phyloP scores from a whole-genome alignment of 2,329 filamentous ascomycete genomes.

The Monosporascus sp. region DNA sequence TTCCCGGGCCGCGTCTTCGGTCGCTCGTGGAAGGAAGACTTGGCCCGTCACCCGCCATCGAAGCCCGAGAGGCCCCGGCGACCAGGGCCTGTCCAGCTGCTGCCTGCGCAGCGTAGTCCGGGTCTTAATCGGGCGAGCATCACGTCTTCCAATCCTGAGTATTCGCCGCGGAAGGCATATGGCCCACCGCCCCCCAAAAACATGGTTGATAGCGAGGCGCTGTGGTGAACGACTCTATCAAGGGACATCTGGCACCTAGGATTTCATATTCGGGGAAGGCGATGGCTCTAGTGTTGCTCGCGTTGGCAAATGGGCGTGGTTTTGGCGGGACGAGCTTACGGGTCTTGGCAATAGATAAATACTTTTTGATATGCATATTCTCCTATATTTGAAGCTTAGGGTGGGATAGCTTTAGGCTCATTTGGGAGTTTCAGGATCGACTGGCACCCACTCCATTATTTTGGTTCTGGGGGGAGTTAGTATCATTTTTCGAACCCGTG shows the following conservation, averaged over 20 bases:
- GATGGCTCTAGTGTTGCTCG: neutral
- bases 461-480: no score
- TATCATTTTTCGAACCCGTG: no score
- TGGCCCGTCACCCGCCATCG: neutral
- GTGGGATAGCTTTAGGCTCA: no score
- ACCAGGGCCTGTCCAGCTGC: slow-evolving; percentile 13
- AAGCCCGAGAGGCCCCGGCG: slow-evolving; percentile 10
- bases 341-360: no score
- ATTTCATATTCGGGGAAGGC: neutral
- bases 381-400: no score
- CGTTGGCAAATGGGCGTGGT: no score
- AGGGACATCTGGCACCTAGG: neutral
- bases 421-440: no score
- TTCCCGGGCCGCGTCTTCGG: slow-evolving; percentile 23
- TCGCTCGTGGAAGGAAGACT: slow-evolving; percentile 9
- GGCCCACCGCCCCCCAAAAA: slow-evolving; percentile 6
- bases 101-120: slow-evolving; percentile 9
- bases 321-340: no score
- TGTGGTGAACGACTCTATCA: slow-evolving; percentile 18
- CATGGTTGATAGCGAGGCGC: slow-evolving; percentile 24
- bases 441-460: no score
- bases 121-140: slow-evolving; percentile 12
- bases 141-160: slow-evolving; percentile 6
- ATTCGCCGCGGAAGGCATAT: slow-evolving; percentile 10
- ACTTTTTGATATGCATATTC: no score